Percentiles rank a stretch among this genome's conserved stretches.
These are phyloP conservation scores for Basipetospora chlamydospora DNA, from an alignment of 2,329 filamentous ascomycete species.

Conservation along the genomic window DNA sequence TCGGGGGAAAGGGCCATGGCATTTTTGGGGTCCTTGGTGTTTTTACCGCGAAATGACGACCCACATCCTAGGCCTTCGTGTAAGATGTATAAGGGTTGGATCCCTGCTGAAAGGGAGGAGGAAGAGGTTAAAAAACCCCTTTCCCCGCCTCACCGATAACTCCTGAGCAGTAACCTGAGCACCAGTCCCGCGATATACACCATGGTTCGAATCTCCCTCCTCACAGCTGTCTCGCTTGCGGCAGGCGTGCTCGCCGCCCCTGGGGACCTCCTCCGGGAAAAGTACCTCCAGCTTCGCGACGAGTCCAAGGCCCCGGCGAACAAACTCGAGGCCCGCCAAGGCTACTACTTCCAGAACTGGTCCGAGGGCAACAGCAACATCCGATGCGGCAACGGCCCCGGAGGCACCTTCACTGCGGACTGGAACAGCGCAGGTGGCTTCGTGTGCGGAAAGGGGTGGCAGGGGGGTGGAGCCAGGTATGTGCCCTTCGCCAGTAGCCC, in stretches of 20 bases:
- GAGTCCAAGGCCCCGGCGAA: not conserved
- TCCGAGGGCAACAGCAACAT: slow-evolving; percentile 27
- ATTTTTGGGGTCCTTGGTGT: not conserved
- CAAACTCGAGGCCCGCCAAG: slow-evolving; percentile 15
- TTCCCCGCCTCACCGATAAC: no score
- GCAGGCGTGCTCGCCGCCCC: not conserved
- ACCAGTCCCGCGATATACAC: no score
- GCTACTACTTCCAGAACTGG: slow-evolving; percentile 35
- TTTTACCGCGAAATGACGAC: not conserved
- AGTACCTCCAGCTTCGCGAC: not conserved
- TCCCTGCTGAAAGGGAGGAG: no score
- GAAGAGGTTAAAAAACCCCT: no score
- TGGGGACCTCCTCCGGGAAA: not conserved
- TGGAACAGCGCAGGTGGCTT: slow-evolving; percentile 37
- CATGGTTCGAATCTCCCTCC: not conserved
- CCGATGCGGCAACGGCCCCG: slow-evolving; percentile 27
- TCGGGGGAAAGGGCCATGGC: not conserved
- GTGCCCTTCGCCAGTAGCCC: slow-evolving; percentile 5
- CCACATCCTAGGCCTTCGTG: no score
- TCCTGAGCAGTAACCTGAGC: no score
- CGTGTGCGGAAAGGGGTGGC: slow-evolving; percentile 45
- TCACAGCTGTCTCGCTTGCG: not conserved
- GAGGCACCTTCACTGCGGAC: slow-evolving; percentile 26
- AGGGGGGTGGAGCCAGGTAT: slow-evolving; percentile 33
- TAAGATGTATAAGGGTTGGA: no score